These are phyloP conservation scores for Arctium minus DNA, from an alignment of 129 eudicot genomes.

Conservation along the genomic window DNA sequence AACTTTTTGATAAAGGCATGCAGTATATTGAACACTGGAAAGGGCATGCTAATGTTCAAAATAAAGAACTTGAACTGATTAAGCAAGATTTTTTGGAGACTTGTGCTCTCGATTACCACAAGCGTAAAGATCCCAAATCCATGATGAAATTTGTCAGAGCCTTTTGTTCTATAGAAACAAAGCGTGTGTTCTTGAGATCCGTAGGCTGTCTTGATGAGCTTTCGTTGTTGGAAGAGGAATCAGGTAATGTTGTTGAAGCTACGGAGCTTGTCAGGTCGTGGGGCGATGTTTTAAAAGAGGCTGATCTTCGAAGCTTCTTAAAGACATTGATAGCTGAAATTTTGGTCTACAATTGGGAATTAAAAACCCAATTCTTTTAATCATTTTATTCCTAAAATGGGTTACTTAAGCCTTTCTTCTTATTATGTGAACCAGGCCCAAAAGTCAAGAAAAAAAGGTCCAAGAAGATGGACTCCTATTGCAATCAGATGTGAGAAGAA, in stretches of 20 bases:
- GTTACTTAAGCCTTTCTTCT: too few relatives aligned
- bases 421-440: too few relatives aligned
- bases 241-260: conserved; percentile 56
- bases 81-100: conserved; percentile 53
- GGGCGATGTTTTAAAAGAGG: conserved; percentile 57
- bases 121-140: conserved; percentile 30
- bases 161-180: conserved; percentile 44
- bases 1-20: conserved; percentile 58
- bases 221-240: conserved; percentile 59
- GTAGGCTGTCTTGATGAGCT: conserved; percentile 59
- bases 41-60: conserved; percentile 10
- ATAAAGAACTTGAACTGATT: conserved; percentile 43
- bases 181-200: conserved; percentile 49
- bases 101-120: conserved; percentile 47
- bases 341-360: too few relatives aligned
- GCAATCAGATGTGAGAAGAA: too few relatives aligned
- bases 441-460: too few relatives aligned
- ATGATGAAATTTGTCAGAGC: conserved; percentile 67
- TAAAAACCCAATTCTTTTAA: too few relatives aligned
- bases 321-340: too few relatives aligned
- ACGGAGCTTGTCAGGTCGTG: conserved; percentile 51
- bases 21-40: conserved; percentile 61
- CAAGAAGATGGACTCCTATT: too few relatives aligned
- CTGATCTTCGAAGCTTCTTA: conserved; percentile 24
- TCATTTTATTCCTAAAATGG: too few relatives aligned